Evolutionary conservation across 768 basidiomycete species (phyloP), one percentile per base, ranked within the genome.

Genomic region (Termitomyces sp.): DNA sequence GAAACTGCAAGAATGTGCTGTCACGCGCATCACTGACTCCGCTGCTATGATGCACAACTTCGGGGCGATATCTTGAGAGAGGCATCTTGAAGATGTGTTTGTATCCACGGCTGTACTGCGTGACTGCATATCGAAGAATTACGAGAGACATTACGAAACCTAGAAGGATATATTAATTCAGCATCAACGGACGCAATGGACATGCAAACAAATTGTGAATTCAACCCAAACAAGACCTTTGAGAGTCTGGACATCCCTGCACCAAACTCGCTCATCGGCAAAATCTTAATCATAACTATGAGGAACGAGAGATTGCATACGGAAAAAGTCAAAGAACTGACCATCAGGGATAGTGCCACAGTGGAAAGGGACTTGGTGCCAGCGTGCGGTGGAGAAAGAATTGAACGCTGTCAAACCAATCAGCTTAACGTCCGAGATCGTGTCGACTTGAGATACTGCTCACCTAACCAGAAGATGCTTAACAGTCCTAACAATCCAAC

Each of bases 191-290:
- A 34, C 18, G 5, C 42, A 18, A n/a, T 26, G 40, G 6, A 16
- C 20, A 27, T 18, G 77, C 82, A 39, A 58, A 85, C 84, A 71
- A 5, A 79, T 67, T 27, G 81, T 42, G 71, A 82, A 85, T 66
- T 82, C 79, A 44, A 85, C 69, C 84, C 85, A 87, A 37, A 85
- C 77, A 62, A 86, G 75, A 24, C 78, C 72, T 61, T 83, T 83
- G 56, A 86, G 77, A 13, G 76, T 81, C 59, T 83, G 79, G 10
- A 84, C 67, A 56, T 82, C 74, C 37, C 73, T 75, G 66, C 84
- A 87, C 84, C 84, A 87, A 13, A 65, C 60, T 12, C 75, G 71
- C 50, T 76, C 76, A 40, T 79, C 80, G 16, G 72, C 47, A 61
- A 73, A 80, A 30, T 75, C 78, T 79, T 59, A n/a, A 37, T 22